These are phyloP conservation scores for Lasiosphaeria miniovina DNA, from an alignment of 495 filamentous ascomycete genomes.

Conservation along the genomic window DNA sequence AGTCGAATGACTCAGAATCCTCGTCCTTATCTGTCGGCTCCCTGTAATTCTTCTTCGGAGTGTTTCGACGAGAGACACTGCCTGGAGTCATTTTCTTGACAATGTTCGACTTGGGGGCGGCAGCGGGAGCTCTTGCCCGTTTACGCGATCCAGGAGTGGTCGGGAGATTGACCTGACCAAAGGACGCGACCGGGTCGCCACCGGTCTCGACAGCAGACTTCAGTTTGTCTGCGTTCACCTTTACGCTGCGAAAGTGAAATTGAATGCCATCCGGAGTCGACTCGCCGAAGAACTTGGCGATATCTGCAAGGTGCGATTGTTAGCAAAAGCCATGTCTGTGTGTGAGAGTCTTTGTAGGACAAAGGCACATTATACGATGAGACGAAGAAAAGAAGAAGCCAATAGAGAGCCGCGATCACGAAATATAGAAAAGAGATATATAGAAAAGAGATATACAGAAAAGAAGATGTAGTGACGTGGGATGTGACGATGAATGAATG, in stretches of 20 bases:
- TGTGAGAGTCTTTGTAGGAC: no score
- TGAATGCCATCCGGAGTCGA: constrained; percentile 42
- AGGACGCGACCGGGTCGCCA: constrained; percentile 26
- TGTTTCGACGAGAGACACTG: background rate
- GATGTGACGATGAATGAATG: background rate
- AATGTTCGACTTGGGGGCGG: background rate
- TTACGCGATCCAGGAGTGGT: background rate
- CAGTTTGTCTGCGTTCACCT: constrained; percentile 37
- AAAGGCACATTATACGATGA: background rate
- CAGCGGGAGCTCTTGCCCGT: background rate
- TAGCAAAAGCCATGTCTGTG: background rate
- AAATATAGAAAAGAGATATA: constrained; percentile 4
- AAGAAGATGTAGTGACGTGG: background rate
- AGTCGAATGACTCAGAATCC: constrained; percentile 24
- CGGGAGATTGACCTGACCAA: constrained; percentile 8
- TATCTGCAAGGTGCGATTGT: constrained; percentile 27
- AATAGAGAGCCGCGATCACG: background rate
- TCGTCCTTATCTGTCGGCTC: constrained; percentile 15
- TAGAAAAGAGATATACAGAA: background rate
- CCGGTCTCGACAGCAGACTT: constrained; percentile 30
- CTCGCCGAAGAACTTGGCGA: constrained; percentile 43
- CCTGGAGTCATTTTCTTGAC: background rate
- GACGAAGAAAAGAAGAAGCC: background rate
- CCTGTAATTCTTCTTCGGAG: background rate
- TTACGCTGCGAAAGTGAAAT: constrained; percentile 48